These are phyloP conservation scores for Nemania sp. DNA, from an alignment of 2,329 filamentous ascomycete species.

Conservation along the genomic window DNA sequence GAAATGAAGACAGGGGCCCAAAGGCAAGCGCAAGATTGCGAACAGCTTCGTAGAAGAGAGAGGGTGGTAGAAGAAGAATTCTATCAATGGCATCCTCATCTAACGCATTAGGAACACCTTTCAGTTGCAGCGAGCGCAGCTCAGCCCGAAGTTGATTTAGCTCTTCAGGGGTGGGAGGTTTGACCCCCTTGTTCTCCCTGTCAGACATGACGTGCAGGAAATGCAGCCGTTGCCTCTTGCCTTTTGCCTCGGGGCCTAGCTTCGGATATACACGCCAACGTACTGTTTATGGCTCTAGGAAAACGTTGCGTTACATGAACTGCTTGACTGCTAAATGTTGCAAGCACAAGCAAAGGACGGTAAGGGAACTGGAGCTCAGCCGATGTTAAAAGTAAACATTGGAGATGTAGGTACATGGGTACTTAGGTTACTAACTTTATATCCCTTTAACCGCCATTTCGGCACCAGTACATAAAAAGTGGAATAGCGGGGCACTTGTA, in stretches of 20 bases:
- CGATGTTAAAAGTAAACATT: no score
- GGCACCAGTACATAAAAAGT: no score
- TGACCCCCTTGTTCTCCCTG: not conserved
- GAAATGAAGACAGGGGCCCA: slow-evolving; percentile 18
- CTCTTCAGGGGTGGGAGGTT: slow-evolving; percentile 5
- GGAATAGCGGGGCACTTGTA: no score
- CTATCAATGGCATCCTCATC: slow-evolving; percentile 8
- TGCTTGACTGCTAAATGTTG: no score
- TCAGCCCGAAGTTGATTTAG: slow-evolving; percentile 19
- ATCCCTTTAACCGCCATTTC: no score
- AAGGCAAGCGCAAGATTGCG: not conserved
- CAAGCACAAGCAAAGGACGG: no score
- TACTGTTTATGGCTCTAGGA: not conserved
- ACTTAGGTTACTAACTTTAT: no score
- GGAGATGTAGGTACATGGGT: no score
- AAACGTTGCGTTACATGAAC: no score
- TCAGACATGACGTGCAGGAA: slow-evolving; percentile 3
- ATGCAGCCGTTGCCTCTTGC: not conserved
- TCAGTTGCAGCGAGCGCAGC: slow-evolving; percentile 3
- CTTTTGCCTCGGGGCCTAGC: no score
- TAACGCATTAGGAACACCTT: not conserved
- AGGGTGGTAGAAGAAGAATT: slow-evolving; percentile 12
- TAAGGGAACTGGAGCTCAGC: no score
- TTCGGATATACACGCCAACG: not conserved
- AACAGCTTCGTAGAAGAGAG: slow-evolving; percentile 8